These are phyloP conservation scores for Lantana camara DNA, from an alignment of 257 asterid genomes.

Conservation along the genomic window DNA sequence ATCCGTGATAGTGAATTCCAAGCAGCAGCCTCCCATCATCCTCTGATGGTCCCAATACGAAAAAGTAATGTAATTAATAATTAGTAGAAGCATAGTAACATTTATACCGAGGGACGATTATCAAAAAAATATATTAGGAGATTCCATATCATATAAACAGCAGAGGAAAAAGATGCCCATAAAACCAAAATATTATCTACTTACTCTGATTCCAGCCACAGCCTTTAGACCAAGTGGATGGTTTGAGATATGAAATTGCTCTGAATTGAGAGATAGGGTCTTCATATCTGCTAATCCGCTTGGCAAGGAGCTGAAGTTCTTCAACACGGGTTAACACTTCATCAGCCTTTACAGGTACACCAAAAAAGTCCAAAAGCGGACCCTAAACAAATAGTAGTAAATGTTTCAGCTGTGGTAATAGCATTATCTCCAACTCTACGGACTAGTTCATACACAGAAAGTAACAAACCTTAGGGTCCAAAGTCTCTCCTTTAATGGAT, in stretches of 20 bases:
- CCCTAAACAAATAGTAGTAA: slow-evolving; percentile 51
- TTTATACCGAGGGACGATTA: slow-evolving; percentile 6
- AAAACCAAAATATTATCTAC: slow-evolving; percentile 29
- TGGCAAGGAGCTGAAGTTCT: slow-evolving; percentile 94
- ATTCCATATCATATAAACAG: background rate
- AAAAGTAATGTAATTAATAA: slow-evolving; percentile 14
- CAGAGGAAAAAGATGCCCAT: slow-evolving; percentile 16
- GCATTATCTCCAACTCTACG: slow-evolving; percentile 13
- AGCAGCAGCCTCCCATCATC: slow-evolving; percentile 96
- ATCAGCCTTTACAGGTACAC: slow-evolving; percentile 97
- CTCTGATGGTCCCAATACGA: slow-evolving; percentile 56
- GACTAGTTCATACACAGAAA: slow-evolving; percentile 19
- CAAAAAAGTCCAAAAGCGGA: slow-evolving; percentile 94
- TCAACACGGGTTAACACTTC: slow-evolving; percentile 87
- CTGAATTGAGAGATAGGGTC: slow-evolving; percentile 90
- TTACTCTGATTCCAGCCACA: slow-evolving; percentile 99
- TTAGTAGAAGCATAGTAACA: slow-evolving; percentile 2
- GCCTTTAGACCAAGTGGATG: slow-evolving; percentile 98
- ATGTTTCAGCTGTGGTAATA: slow-evolving; percentile 27
- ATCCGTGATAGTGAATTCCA: slow-evolving; percentile 94
- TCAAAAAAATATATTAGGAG: slow-evolving; percentile 1
- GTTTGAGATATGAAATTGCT: slow-evolving; percentile 81
- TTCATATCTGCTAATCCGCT: slow-evolving; percentile 82
- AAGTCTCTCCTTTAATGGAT: slow-evolving; percentile 67
- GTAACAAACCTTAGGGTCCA: slow-evolving; percentile 74